Base-by-base conservation (phyloP, 2,329 filamentous ascomycete genomes). In the Clonostachys byssicola region DNA sequence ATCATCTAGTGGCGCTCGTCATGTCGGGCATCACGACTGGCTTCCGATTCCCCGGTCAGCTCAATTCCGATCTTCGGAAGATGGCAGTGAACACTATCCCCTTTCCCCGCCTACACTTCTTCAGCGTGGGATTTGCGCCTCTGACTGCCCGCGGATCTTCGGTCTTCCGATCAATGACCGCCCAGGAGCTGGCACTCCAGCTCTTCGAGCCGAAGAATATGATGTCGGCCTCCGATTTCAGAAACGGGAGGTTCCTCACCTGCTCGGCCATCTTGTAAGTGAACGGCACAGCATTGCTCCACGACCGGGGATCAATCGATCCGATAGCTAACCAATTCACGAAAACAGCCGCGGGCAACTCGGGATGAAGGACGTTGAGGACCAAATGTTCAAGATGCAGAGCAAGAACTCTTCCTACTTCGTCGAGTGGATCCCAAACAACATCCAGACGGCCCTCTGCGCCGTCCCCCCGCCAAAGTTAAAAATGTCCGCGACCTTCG, bases 121-220 rank as follows among this genome's bases (percentile, higher is more conserved):
- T 99, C 86, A 99, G 99, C 94, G 94, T 99, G 71, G 94, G 94
- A 73, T 99, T 99, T 72, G 92, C 94, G 74, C 94, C 94, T 69
- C 84, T 99, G 66, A 99, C 94, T 72, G 95, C 90, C 74, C 76
- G 75, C 55, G 76, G 76, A 63, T 88, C 92, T 59, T 75, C 94
- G 81, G 90, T 89, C 61, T 99, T 97, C 92, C 94, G 94, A 69
- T 92, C 94, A 59, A 88, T 97, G 73, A 92, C 87, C 66, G 94
- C 99, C 53, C 92, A 94, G 49, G 94, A 99, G 82, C 85, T 99
- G 72, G 97, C 94, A 64, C 94, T 99, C 81, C 94, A 99, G 77
- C 97, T 99, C 90, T 99, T 95, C 81, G 94, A 99, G 81, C 92
- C 94, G 66, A 99, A 97, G 91, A 99, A 99, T 87, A 99, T 99